A percentile compares a stretch with the other conserved stretches of the same genome.
phyloP scores from a whole-genome alignment of 352 stramenopile genomes.

The Pythium guiyangense region DNA sequence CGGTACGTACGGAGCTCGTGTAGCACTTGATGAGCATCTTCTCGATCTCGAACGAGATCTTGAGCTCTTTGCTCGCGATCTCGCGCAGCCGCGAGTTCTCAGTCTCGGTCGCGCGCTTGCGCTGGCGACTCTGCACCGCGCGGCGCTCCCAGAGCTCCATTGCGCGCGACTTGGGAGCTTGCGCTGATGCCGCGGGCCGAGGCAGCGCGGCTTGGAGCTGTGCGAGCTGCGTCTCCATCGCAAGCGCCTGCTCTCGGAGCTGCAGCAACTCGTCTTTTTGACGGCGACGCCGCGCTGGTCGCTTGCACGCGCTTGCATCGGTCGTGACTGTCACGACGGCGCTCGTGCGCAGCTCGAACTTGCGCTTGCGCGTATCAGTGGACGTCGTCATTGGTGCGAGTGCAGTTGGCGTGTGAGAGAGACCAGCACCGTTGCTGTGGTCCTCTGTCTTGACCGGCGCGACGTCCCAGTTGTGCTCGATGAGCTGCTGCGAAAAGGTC shows the following conservation, averaged over 20 bases:
- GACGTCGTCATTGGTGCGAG: neutral
- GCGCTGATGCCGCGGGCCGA: neutral
- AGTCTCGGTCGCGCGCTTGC: neutral
- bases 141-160: neutral
- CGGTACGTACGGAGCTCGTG: slow-evolving; percentile 4
- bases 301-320: neutral
- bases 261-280: slow-evolving; percentile 13
- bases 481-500: neutral
- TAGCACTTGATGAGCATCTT: slow-evolving; percentile 13
- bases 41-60: slow-evolving; percentile 6
- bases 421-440: neutral
- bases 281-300: slow-evolving; percentile 4
- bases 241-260: slow-evolving; percentile 5
- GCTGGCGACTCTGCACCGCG: neutral
- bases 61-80: slow-evolving; percentile 5
- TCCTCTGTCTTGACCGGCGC: neutral
- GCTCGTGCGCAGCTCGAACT: slow-evolving; percentile 3
- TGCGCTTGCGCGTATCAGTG: slow-evolving; percentile 6
- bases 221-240: slow-evolving; percentile 9
- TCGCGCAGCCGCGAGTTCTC: slow-evolving; percentile 12
- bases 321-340: neutral
- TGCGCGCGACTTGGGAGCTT: too few relatives aligned
- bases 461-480: neutral
- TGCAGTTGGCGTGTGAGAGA: neutral
- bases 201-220: neutral